Evolutionary conservation across 805 yeast species (phyloP).

Genomic region (Hanseniaspora hatyaiensis): DNA sequence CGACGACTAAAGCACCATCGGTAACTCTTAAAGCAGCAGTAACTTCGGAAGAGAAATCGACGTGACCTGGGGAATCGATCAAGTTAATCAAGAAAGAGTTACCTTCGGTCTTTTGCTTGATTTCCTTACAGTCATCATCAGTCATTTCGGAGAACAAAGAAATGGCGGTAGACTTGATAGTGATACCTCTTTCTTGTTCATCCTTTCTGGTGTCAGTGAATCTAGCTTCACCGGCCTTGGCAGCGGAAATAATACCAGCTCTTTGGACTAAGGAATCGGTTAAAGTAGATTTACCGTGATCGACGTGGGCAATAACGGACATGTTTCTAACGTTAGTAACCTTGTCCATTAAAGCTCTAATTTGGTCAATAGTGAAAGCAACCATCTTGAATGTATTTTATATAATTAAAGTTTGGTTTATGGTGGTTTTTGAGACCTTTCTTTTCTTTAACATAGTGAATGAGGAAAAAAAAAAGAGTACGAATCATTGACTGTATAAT

Average conservation of each 20-base stretch:
- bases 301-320: conserved; percentile 99
- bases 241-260: conserved; percentile 99
- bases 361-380: conserved; percentile 67
- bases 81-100: conserved; percentile 92
- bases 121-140: conserved; percentile 71
- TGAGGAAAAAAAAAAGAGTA: too few species aligned
- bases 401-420: conserved; percentile 21
- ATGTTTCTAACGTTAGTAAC: conserved; percentile 99
- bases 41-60: conserved; percentile 99
- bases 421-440: conserved; percentile 11
- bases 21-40: conserved; percentile 99
- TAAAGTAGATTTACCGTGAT: conserved; percentile 98
- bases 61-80: conserved; percentile 99
- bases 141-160: conserved; percentile 82
- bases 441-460: too few species aligned
- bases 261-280: conserved; percentile 98
- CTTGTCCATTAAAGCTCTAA: conserved; percentile 98
- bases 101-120: conserved; percentile 80
- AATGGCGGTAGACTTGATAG: conserved; percentile 96
- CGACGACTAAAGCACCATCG: conserved; percentile 99
- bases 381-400: conserved; percentile 24
- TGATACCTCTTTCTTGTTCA: conserved; percentile 90
- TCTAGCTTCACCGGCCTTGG: conserved; percentile 99
- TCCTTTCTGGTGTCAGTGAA: conserved; percentile 99
- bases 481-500: too few species aligned